phyloP scores from a whole-genome alignment of 345 rosid species.

The Trapa bicornis region DNA sequence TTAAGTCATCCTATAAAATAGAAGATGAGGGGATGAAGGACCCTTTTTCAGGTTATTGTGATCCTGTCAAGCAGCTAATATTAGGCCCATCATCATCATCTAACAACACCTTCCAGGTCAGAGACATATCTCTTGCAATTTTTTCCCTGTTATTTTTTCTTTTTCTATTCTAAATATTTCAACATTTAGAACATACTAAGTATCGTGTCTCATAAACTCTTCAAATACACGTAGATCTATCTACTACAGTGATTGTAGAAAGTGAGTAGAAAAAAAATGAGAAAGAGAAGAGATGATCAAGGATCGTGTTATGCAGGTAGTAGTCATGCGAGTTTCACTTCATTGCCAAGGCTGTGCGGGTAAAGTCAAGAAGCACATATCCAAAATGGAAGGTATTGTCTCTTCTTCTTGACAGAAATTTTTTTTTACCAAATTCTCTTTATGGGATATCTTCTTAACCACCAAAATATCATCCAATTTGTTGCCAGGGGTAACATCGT shows the following conservation, averaged over 20 bases:
- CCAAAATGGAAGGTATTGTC: slow-evolving; percentile 55
- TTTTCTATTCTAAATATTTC: background rate
- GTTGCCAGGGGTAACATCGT: slow-evolving; percentile 67
- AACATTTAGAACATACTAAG: too few relatives aligned
- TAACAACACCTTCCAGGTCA: slow-evolving; percentile 32
- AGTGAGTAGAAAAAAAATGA: background rate
- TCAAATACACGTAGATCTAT: background rate
- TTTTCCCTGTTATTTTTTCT: background rate
- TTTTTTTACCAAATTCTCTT: background rate
- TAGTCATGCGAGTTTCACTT: slow-evolving; percentile 51
- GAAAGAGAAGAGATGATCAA: background rate
- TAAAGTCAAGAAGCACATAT: slow-evolving; percentile 50
- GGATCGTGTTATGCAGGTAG: slow-evolving; percentile 29
- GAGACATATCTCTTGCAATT: background rate
- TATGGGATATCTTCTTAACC: background rate
- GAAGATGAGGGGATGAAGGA: slow-evolving; percentile 4
- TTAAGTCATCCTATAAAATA: slow-evolving; percentile 9
- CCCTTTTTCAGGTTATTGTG: slow-evolving; percentile 6
- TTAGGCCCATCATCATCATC: slow-evolving; percentile 9
- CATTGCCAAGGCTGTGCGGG: slow-evolving; percentile 74
- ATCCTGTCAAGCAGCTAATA: slow-evolving; percentile 8
- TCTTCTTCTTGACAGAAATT: background rate
- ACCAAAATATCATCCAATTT: too few relatives aligned
- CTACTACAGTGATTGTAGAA: background rate
- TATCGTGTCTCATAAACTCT: background rate